phyloP scores from a whole-genome alignment of 2,329 filamentous ascomycete species.

The Stagonosporopsis tanaceti region DNA sequence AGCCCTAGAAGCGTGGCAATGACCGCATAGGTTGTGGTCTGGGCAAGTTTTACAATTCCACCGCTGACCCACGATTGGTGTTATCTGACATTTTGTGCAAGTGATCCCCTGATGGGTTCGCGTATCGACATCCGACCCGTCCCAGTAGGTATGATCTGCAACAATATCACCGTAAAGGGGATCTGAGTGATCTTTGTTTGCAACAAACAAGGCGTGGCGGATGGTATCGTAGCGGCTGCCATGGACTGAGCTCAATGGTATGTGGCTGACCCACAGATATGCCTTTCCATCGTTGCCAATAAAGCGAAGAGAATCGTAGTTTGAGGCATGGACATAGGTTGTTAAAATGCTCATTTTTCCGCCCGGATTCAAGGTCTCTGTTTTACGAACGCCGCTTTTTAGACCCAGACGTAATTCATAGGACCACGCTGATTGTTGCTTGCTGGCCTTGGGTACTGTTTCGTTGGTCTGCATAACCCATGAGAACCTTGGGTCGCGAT shows the following conservation, averaged over 20 bases:
- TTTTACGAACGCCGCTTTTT: constrained; percentile 34
- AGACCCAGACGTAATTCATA: constrained; percentile 40
- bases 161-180: constrained; percentile 46
- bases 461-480: constrained; percentile 38
- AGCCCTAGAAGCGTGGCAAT: constrained; percentile 21
- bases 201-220: constrained; percentile 44
- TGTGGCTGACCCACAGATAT: constrained; percentile 45
- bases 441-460: constrained; percentile 12
- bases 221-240: constrained; percentile 41
- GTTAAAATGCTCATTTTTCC: constrained; percentile 31
- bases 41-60: constrained; percentile 38
- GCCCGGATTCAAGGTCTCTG: constrained; percentile 32
- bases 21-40: constrained; percentile 37
- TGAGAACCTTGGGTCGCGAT: constrained; percentile 35
- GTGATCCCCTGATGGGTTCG: constrained; percentile 20
- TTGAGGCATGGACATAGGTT: constrained; percentile 41
- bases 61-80: constrained; percentile 35
- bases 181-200: constrained; percentile 29
- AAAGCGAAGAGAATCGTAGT: constrained; percentile 46
- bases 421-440: constrained; percentile 27
- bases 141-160: constrained; percentile 47
- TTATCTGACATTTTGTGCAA: constrained; percentile 32
- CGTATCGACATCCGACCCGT: constrained; percentile 34
- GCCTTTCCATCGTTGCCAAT: constrained; percentile 36
- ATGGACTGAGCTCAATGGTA: constrained; percentile 31